Base-by-base conservation (phyloP, 306 rosid species). In the Casuarina cunninghamiana region DNA sequence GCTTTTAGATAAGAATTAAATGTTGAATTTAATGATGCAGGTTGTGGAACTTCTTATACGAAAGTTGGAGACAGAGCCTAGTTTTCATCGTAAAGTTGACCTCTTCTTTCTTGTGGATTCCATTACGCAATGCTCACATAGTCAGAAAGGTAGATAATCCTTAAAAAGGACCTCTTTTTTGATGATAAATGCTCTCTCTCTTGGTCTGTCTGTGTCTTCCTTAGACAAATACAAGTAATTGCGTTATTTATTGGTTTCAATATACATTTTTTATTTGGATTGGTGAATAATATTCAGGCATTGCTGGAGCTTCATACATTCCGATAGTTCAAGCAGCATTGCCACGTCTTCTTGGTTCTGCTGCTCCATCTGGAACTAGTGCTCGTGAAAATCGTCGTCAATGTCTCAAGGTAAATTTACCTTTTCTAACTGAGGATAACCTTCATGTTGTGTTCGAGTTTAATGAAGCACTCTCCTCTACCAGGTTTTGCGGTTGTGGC, bases 341-440 rank as follows among this genome's bases (percentile, higher is more conserved):
- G 91, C 93, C 98, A 55, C 99, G 99, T 51, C 93, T 96, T 83
- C 89, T 96, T 61, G 97, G 98, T 78, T 97, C 96, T 87, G 98
- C 98, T 74, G 99, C 98, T 53, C 99, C 99, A 51, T 73, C 99
- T 53, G 98, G 98, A 76, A 77, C 94, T 72, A 83, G 82, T 87
- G 96, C 98, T 41, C 94, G 97, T 66, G 99, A 96, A 84, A 96
- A 96, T 85, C 99, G 99, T 50, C 98, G 98, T 61, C 99, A 96
- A 67, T 96, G 99, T 88, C 99, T 86, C 75, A 96, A 96, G 97
- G 99, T 96, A 77, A 61, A 61, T 32, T 62, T 68, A 58, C 70
- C 77, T 74, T 55, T 57, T 55, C 10, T 55, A 35, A 77, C 3
- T 57, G 55, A 50, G 6, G 48, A 19, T 11, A 65, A 42, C 58